Base-by-base conservation (phyloP, 768 basidiomycete species). In the Podaxis sp. region DNA sequence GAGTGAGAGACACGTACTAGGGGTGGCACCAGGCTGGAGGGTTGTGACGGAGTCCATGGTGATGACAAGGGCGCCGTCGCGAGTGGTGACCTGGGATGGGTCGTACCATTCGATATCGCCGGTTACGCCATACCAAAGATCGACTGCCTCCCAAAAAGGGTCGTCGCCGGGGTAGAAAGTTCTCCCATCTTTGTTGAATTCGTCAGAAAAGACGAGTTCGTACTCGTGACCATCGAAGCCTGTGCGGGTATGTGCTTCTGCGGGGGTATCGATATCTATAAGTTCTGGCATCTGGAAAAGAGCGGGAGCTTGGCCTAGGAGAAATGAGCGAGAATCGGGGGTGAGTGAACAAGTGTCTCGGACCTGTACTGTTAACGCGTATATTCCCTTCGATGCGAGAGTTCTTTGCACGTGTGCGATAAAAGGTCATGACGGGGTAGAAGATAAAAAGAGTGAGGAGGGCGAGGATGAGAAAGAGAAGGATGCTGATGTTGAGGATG, bases 101-200 rank as follows among this genome's bases (percentile, higher is more conserved):
- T 88, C 86, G 68, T 92, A 93, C 89, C 89, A 92, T 70, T 93
- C 91, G 60, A 84, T 63, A 70, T 93, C 91, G 3, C 68, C 75
- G 0, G 91, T 92, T 5, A 82, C 79, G 64, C 87, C 84, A 67
- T 93, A 93, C 85, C 91, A 91, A 4, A 89, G 68, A 66, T 89
- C 83, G 9, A 79, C 86, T 0, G 87, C 89, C 74, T 90, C 89
- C 88, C 88, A 89, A 71, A 73, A 87, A 0, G 86, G 84, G 64
- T 88, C 87, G 71, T 88, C 86, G 48, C 86, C 77, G 49, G 85
- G 80, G 68, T 83, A 86, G 70, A 90, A 89, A 4, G 87, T 80
- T 38, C 88, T 73, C 3, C 89, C 90, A 1, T 85, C 84, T 24
- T 66, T 70, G 59, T 90, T 82, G 73, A 93, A 93, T 76, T 92